phyloP scores from a whole-genome alignment of 2,329 filamentous ascomycete genomes.

The Onygenales sp. region DNA sequence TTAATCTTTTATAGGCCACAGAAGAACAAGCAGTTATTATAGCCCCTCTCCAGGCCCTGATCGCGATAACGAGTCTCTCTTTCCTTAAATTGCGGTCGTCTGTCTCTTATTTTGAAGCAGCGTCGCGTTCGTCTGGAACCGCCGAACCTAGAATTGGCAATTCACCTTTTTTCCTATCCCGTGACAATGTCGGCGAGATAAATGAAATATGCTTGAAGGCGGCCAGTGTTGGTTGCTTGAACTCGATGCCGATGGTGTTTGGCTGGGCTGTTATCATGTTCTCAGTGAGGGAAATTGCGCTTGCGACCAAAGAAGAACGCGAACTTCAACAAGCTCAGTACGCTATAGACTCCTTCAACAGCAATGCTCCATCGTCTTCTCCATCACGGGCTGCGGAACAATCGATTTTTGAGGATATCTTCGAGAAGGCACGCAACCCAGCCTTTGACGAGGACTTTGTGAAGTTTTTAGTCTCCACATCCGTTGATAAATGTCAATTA shows the following conservation, averaged over 20 bases:
- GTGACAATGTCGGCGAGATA: constrained; percentile 60
- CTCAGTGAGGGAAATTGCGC: constrained; percentile 55
- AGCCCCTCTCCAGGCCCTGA: constrained; percentile 58
- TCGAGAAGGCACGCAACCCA: constrained; percentile 35
- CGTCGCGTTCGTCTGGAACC: constrained; percentile 14
- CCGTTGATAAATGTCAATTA: constrained; percentile 37
- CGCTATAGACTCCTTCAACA: constrained; percentile 31
- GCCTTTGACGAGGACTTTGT: constrained; percentile 39
- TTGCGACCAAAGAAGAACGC: constrained; percentile 49
- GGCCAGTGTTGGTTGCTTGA: constrained; percentile 46
- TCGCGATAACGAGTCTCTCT: constrained; percentile 60
- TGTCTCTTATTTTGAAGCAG: constrained; percentile 40
- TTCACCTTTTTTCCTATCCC: constrained; percentile 58
- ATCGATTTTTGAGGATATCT: constrained; percentile 38
- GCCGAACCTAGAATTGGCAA: constrained; percentile 14
- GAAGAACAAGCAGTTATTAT: constrained; percentile 29
- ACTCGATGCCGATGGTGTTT: constrained; percentile 65
- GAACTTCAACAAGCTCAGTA: constrained; percentile 34
- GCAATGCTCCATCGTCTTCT: constrained; percentile 24
- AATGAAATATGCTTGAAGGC: constrained; percentile 60
- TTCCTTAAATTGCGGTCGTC: constrained; percentile 60
- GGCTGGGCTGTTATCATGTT: constrained; percentile 73
- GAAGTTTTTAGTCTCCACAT: constrained; percentile 36
- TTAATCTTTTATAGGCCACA: constrained; percentile 24
- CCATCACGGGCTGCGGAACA: constrained; percentile 23